Evolutionary conservation across 1,284 basidiomycete species (phyloP), one percentile per base, ranked within the genome.

Genomic region (Mycena sp.): DNA sequence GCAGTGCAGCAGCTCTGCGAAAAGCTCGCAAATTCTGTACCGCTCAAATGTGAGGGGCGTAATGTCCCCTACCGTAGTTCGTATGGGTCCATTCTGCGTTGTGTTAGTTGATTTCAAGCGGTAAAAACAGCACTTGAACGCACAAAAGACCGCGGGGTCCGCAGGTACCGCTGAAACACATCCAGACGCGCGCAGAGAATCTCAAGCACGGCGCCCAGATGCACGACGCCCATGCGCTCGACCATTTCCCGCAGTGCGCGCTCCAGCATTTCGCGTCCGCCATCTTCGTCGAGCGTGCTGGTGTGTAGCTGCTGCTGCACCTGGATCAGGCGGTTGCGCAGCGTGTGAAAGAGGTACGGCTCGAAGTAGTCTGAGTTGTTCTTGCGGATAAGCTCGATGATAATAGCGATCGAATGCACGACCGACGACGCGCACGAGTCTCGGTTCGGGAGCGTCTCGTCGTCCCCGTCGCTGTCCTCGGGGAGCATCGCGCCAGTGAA

Each of bases 341-440:
- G 80, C 1, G 94, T 96, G 75, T 98, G 95, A 80, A 98, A 98
- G n/a, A 99, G 85, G 76, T 97, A 98, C 16, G 96, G 97, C 80
- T 99, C 98, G 73, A 98, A 97, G 76, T 96, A 98, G 76, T 99
- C 97, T 55, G 96, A 97, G 78, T 99, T 99, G 79, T 99, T 99
- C 77, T 99, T 96, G 58, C 98, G 88, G 70, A 99, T 99, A 38
- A 99, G 86, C 76, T 99, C 98, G 71, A 98, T 93, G 67, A 99
- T 85, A 71, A 99, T 89, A 53, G 92, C 92, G 69, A 97, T 93
- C 26, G 95, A 92, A 65, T 95, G 90, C 30, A 93, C 86, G 46
- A 99, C 87, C 0, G 95, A 95, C 6, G 96, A 99, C 0, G 90
- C 89, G n/a, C 89, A 87, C 1, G 90, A 91, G 60, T 93, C 90